Evolutionary conservation across 345 rosid genomes (phyloP), one percentile per base, ranked within the genome.

Genomic region (Hypericum androsaemum): DNA sequence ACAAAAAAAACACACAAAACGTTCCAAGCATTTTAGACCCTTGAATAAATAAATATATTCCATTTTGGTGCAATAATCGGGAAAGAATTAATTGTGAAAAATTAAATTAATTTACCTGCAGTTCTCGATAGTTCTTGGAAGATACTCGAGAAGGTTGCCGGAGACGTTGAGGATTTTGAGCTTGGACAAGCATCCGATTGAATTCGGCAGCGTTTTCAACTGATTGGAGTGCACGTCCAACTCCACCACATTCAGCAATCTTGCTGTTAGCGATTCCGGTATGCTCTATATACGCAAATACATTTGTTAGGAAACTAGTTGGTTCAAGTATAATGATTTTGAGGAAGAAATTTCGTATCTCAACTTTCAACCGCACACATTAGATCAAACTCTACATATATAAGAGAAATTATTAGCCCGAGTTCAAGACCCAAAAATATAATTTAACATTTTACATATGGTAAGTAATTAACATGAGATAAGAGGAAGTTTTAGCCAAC

Each of bases 181-280:
- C 68, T 84, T 86, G 0, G 83, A 77, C 46, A 89, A 78, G 64
- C 96, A 86, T 1, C 96, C 96, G 5, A 86, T 73, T 22, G 97
- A 89, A 52, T 84, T 82, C 0, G 96, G 97, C 16, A 89, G 78
- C 48, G 70, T 67, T 66, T 76, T 77, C 5, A 86, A 77, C 64
- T 82, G 89, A 58, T 89, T 89, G 0, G 97, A 89, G 66, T 77
- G 94, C 56, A 73, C 84, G 58, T 89, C 97, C 64, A 89, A 57
- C 63, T 66, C 83, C 67, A 76, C 73, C 65, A 82, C 60, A 59
- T 89, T 89, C 16, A 89, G 72, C 59, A 89, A 65, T 71, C 96
- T 80, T 6, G 94, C 96, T 12, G 76, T 79, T 22, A 86, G 57
- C 0, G 97, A 89, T 62, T 89, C 97, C 12, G 94, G 90, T 72